Conservation (phyloP, 2,329 filamentous ascomycete genomes). For the Aureobasidium vineae region DNA sequence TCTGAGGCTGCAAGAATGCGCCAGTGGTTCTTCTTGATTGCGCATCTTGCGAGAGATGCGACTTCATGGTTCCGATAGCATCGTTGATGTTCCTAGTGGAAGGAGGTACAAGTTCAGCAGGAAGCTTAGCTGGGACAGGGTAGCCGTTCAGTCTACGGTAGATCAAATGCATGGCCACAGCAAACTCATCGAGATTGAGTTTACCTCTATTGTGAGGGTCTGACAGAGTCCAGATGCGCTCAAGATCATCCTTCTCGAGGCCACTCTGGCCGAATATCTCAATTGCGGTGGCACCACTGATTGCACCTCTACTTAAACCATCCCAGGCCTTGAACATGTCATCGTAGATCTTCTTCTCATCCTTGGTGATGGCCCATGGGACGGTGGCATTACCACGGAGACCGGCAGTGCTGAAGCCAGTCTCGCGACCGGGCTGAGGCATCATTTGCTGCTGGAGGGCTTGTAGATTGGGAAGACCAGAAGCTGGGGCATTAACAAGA, state of each 20-base stretch:
- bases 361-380: constrained; percentile 98
- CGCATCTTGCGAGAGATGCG: constrained; percentile 82
- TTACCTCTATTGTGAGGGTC: constrained; percentile 93
- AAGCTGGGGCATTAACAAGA: constrained; percentile 89
- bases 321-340: constrained; percentile 96
- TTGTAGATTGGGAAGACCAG: constrained; percentile 89
- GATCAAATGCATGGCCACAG: constrained; percentile 98
- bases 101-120: constrained; percentile 88
- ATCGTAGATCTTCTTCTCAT: constrained; percentile 97
- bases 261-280: constrained; percentile 98
- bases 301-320: constrained; percentile 86
- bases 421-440: constrained; percentile 90
- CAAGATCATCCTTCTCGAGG: constrained; percentile 82
- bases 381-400: constrained; percentile 92
- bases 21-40: constrained; percentile 85
- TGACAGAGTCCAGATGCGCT: constrained; percentile 90
- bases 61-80: constrained; percentile 91
- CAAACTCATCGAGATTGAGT: constrained; percentile 94
- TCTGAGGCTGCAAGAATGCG: constrained; percentile 86
- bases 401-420: constrained; percentile 80
- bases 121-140: constrained; percentile 80
- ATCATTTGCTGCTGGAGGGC: constrained; percentile 92
- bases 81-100: constrained; percentile 91
- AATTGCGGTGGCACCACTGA: constrained; percentile 87
- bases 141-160: constrained; percentile 97